Evolutionary conservation across 495 filamentous ascomycete genomes (phyloP), one percentile per base, ranked within the genome.

Genomic region (Achaetomiella virescens): DNA sequence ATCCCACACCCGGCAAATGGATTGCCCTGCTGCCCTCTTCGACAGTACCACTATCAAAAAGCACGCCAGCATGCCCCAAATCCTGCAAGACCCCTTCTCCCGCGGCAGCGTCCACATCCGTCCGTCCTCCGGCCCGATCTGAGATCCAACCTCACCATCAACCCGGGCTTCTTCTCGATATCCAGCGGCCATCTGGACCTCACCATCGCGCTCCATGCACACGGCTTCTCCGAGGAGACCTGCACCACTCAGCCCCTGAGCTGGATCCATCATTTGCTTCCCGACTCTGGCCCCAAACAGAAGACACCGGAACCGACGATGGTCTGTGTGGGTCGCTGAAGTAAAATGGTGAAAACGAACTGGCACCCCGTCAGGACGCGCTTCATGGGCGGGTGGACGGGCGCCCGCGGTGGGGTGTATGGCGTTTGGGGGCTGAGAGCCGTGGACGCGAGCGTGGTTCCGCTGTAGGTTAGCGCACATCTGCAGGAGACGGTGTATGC

Each of bases 351-450:
- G 7, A n/a, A 70, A 61, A 70, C 68, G 29, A 61, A 67, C 49
- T 80, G 75, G 75, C 76, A 79, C 58, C 74, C 77, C 0, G 58
- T 77, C 5, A 80, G 81, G 0, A 83, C 78, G 0, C 81, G 77
- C 52, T 71, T 78, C 0, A 81, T 84, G 80, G 74, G 77, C 11
- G 75, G 73, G 0, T 35, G 37, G 0, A 60, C 62, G 10, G 65
- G 66, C 1, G 40, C 67, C 1, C 65, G 57, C 0, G 79, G 77
- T 0, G 80, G 67, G 18, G 79, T 84, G 6, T 77, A 80, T 54
- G 79, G 79, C 0, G 74, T 79, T 2, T 61, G 73, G 51, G 68
- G 72, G 2, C 58, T 82, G 48, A 65, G 79, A 0, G 77, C 82
- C 15, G 74, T 72, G 0, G 81, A 83, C 66, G 76, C 80, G 0